Evolutionary conservation across 768 basidiomycete genomes (phyloP).

Genomic region (Lepiota venenata): DNA sequence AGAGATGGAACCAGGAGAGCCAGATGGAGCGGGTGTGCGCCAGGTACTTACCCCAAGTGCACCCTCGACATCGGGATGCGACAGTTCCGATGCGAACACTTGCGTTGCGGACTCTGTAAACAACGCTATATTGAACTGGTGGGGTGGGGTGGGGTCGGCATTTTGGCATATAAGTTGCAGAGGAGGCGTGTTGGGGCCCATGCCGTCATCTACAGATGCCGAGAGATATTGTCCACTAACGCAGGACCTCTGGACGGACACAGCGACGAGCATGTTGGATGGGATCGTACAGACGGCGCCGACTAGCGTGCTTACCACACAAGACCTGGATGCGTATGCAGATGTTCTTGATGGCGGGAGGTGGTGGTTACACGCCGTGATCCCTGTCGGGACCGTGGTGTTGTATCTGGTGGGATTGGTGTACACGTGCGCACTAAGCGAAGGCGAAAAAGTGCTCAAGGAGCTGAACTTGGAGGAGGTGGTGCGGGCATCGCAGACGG

Average conservation of each 20-base stretch:
- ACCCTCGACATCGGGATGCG: slow-evolving; percentile 13
- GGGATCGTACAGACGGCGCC: slow-evolving; percentile 18
- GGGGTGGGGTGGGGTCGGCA: slow-evolving; percentile 16
- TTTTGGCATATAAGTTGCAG: slow-evolving; percentile 16
- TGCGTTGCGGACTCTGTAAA: slow-evolving; percentile 19
- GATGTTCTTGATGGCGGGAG: slow-evolving; percentile 9
- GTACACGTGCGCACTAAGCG: not conserved
- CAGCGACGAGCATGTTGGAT: slow-evolving; percentile 15
- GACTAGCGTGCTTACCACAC: not conserved
- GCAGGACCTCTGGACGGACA: slow-evolving; percentile 15
- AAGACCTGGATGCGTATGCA: slow-evolving; percentile 12
- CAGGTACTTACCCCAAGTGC: not conserved
- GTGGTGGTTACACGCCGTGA: slow-evolving; percentile 18
- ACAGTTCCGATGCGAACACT: not conserved
- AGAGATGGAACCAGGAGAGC: slow-evolving; percentile 4
- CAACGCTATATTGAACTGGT: slow-evolving; percentile 19
- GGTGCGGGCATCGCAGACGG: slow-evolving; percentile 4
- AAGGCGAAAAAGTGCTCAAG: slow-evolving; percentile 1
- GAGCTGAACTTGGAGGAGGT: slow-evolving; percentile 5
- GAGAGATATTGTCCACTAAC: slow-evolving; percentile 12
- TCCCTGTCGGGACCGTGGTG: slow-evolving; percentile 13
- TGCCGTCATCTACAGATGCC: slow-evolving; percentile 4
- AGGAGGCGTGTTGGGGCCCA: slow-evolving; percentile 17
- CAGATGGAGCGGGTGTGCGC: not conserved
- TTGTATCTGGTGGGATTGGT: slow-evolving; percentile 12